Conservation (phyloP, 23 red algal genomes). For the Pyropia haitanensis region DNA sequence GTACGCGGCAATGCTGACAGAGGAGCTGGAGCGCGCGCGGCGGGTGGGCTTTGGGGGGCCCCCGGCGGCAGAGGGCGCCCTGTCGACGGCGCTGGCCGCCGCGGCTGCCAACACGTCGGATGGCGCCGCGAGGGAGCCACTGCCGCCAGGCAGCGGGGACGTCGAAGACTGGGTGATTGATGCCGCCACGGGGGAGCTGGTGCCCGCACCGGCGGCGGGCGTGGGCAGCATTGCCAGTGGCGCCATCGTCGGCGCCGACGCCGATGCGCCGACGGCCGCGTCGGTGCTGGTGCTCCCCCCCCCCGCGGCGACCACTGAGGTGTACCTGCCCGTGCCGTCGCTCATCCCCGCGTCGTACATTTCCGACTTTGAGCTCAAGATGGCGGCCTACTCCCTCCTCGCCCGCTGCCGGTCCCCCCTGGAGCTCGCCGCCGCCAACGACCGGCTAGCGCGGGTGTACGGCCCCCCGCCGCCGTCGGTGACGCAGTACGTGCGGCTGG, state of each 20-base stretch:
- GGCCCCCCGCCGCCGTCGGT: conserved; percentile 32
- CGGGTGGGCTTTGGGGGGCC: no score
- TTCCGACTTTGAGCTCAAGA: conserved; percentile 53
- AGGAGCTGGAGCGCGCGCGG: conserved; percentile 44
- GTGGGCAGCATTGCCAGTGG: no score
- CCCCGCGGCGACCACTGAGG: conserved; percentile 18
- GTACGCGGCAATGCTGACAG: conserved; percentile 47
- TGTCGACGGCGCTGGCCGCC: no score
- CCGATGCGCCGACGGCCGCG: no score
- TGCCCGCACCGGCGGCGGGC: no score
- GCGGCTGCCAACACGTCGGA: no score
- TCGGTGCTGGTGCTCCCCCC: conserved; percentile 11
- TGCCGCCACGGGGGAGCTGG: no score
- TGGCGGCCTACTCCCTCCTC: conserved; percentile 28
- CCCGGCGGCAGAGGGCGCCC: no score
- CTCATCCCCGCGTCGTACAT: conserved; percentile 43
- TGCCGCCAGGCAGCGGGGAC: not conserved
- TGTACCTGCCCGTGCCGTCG: conserved; percentile 48
- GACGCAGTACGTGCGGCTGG: conserved; percentile 21
- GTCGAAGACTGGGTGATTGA: no score
- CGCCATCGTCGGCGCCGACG: no score
- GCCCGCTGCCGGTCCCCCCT: conserved; percentile 2
- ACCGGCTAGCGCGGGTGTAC: conserved; percentile 19
- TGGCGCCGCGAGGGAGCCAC: conserved; percentile 12
- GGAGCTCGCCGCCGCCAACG: conserved; percentile 5